Base-by-base conservation (phyloP, 345 rosid genomes). In the Ceriops zippeliana region DNA sequence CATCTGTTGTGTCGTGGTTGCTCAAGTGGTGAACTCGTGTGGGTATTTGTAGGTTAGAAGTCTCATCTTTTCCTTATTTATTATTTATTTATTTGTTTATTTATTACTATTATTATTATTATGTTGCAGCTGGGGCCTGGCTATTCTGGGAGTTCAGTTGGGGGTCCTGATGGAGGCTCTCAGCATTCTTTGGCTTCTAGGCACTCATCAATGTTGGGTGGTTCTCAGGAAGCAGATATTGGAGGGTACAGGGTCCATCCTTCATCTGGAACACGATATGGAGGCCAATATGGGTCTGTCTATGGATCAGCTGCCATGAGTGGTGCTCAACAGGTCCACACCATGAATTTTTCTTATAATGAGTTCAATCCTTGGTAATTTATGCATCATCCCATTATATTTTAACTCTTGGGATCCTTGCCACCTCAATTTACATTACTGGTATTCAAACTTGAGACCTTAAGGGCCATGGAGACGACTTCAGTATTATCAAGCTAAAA, bases 61-160 rank as follows among this genome's bases (percentile, higher is more conserved):
- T 53, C 34, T 38, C 19, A 52, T 21, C 60, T 70, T 47, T 34
- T 24, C 5, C 30, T 28, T 47, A 10, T 59, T 74, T 70, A 8
- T 63, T 8, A 13, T 72, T 64, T 42, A n/a, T 34, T 7, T 7
- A 7, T 34, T 34, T 34, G 5, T 34, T 34, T 32, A 5, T n/a
- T 6, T 6, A 3, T 5, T 53, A 51, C 63, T 4, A 26, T 31
- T 21, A 24, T 24, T 24, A 24, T 24, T 24, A 24, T 24, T 24
- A 24, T 65, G 30, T 20, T 78, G 71, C 61, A 91, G 97, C 72
- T 86, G 78, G 90, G 83, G 65, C 47, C 83, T 71, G 83, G 73
- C 20, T 89, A 86, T 81, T 74, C 92, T 26, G 93, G 86, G 49
- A 81, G 86, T 71, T 78, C 96, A 54, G 89, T 80, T 37, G 89